Evolutionary conservation across 805 yeast species (phyloP), one percentile per base, ranked within the genome.

Genomic region (Candida glaebosa): DNA sequence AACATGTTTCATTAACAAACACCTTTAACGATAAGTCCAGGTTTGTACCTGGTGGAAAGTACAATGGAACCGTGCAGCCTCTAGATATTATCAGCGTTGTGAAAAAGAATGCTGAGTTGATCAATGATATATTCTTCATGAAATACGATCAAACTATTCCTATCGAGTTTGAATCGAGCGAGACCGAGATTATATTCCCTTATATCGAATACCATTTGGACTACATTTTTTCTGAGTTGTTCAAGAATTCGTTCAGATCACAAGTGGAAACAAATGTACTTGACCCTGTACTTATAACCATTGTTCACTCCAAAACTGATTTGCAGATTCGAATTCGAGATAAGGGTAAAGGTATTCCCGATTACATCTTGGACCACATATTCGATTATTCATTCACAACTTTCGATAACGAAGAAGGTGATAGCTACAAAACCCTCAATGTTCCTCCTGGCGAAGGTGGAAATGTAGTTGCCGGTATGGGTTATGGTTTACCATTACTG

Each of bases 401-500:
- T 0, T 89, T 81, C 45, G 81, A 80, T 37, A 56, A 70, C 0
- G 69, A 72, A 16, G 84, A 79, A 43, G 81, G 79, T 3, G 84
- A 77, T 10, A 70, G 78, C 31, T 76, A 75, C 52, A 75, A 76
- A 52, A 80, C 86, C 0, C 61, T 81, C 42, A 84, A 84, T 52
- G 77, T 77, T 20, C 81, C 84, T 25, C 90, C 89, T 0, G 90
- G 89, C 2, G 72, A 75, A 18, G 83, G 83, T 1, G 84, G 86
- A 1, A 76, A 76, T 52, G 68, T 75, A 6, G 79, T 91, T 26
- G 96, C 97, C 0, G 99, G 99, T 0, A 85, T 93, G 86, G 98
- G 98, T 0, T 91, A 88, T 57, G 99, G 99, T 0, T 63, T 91
- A 41, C 98, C 98, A 5, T 67, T 91, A 47, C 85, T 90, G 68